phyloP scores from a whole-genome alignment of 768 basidiomycete species.

The Lactifluus piperatus region DNA sequence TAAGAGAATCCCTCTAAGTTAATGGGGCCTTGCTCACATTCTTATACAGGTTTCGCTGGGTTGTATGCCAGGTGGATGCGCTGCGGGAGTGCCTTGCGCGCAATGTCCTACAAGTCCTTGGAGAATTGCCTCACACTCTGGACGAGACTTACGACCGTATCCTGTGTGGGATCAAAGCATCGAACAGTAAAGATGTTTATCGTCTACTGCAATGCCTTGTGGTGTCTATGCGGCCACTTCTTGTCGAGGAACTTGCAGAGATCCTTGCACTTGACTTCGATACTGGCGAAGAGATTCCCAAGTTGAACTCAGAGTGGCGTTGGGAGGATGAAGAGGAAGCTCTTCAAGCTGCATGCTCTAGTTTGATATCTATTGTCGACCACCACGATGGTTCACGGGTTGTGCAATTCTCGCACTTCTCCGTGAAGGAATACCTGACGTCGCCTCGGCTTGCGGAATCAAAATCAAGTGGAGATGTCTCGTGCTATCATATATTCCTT shows the following conservation, averaged over 20 bases:
- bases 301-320: not conserved
- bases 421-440: too few relatives aligned
- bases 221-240: not conserved
- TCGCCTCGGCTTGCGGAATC: too few relatives aligned
- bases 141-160: not conserved
- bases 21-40: not conserved
- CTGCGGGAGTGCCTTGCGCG: not conserved
- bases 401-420: not conserved
- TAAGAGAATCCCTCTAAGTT: not conserved
- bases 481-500: too few relatives aligned
- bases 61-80: not conserved
- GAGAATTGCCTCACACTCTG: not conserved
- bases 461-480: too few relatives aligned
- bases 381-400: not conserved
- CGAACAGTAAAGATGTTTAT: not conserved
- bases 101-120: not conserved
- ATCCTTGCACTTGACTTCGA: not conserved
- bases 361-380: not conserved
- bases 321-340: not conserved
- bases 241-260: not conserved
- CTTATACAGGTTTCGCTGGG: not conserved
- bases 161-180: not conserved
- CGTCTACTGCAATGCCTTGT: not conserved
- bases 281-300: not conserved
- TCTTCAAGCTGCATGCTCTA: not conserved